A percentile compares a stretch with the other conserved stretches of the same genome.
Conservation (phyloP, 2,329 filamentous ascomycete genomes). For the Calonectria crousiana region DNA sequence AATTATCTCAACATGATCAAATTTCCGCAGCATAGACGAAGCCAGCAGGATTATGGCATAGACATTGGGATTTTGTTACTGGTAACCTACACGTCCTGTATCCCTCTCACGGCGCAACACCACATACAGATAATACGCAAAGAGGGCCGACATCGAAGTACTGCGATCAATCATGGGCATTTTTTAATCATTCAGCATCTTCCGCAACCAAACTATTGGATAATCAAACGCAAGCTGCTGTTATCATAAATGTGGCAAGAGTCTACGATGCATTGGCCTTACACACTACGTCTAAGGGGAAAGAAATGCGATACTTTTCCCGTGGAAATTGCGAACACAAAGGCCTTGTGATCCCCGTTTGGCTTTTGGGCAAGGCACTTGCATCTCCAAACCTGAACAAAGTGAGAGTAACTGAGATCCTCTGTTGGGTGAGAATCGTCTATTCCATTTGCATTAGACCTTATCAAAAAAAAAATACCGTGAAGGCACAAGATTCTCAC, state of each 20-base stretch:
- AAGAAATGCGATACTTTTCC: background rate
- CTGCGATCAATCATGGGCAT: background rate
- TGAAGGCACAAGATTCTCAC: slow-evolving; percentile 19
- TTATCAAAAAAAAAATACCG: background rate
- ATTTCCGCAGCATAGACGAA: background rate
- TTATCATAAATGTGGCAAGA: background rate
- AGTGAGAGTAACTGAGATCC: background rate
- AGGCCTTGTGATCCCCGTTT: background rate
- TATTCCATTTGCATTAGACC: slow-evolving; percentile 20
- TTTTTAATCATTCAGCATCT: background rate
- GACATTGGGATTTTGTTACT: background rate
- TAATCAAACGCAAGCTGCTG: background rate
- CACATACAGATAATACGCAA: background rate
- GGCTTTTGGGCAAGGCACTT: background rate
- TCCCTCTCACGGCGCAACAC: too few species aligned
- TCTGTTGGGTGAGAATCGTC: slow-evolving; percentile 2
- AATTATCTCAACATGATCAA: background rate
- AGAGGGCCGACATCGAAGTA: background rate
- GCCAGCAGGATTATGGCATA: background rate
- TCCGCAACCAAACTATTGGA: background rate
- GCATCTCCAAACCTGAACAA: background rate
- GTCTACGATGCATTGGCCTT: background rate
- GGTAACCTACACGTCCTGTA: background rate
- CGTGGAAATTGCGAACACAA: background rate
- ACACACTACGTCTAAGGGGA: background rate